Base-by-base conservation (phyloP, 768 basidiomycete genomes). In the Mycena haematopus region DNA sequence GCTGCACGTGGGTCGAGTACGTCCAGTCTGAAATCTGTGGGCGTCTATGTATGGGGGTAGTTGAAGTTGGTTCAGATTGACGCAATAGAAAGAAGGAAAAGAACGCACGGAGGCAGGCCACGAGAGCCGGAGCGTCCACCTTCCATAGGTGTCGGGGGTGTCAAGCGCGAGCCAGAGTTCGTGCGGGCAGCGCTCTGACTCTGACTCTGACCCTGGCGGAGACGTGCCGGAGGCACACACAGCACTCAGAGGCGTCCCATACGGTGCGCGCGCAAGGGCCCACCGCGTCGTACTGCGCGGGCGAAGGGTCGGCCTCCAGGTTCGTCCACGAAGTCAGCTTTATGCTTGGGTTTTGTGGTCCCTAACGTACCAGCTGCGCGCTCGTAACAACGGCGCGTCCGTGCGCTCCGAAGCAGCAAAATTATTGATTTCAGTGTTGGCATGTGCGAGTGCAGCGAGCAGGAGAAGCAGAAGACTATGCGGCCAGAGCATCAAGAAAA, bases 11-110 rank as follows among this genome's bases (percentile, higher is more conserved):
- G 73, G 25, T 75, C 51, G 66, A 76, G 71, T 4, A 77, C 58
- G 51, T 74, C 60, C 5, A 83, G 74, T 52, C 44, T 33, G 64
- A 81, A 78, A 53, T 79, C 79, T 42, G 76, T 76, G 29, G 82
- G 82, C 19, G 68, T 69, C 82, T 83, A n/a, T n/a, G n/a, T n/a
- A n/a, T n/a, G 62, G 27, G 25, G 29, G 29, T 9, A 9, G 9
- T 31, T 4, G 6, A 4, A 31, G 9, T 31, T 5, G 9, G 29
- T 31, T 31, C n/a, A n/a, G n/a, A n/a, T n/a, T n/a, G n/a, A n/a
- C n/a, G 29, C 29, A 9, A 31, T 31, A 31, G 9, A 31, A 29
- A 50, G 25, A 19, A 7, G 14, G 5, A 15, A 38, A 25, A 17
- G 35, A 3, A 75, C 77, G 61, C 65, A 79, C 77, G 19, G 74